Percentiles rank a stretch among this genome's conserved stretches.
phyloP scores from a whole-genome alignment of 2,329 filamentous ascomycete genomes.

The Alternaria rosae region DNA sequence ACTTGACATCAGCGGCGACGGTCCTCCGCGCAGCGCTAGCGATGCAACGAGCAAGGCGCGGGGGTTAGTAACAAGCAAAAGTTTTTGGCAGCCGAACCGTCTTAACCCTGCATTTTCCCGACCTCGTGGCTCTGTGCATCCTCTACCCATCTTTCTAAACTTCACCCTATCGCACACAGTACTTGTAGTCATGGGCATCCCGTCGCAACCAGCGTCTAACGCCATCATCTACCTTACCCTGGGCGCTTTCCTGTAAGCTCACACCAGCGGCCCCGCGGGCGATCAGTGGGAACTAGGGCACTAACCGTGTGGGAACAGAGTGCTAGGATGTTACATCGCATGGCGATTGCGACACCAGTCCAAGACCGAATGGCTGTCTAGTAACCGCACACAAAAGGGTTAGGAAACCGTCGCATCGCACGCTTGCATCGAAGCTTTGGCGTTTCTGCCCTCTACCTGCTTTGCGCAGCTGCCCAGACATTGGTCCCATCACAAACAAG shows the following conservation, averaged over 20 bases:
- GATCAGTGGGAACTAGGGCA: not conserved
- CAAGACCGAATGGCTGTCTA: slow-evolving; percentile 75
- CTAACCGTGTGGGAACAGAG: slow-evolving; percentile 53
- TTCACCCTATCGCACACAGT: slow-evolving; percentile 5
- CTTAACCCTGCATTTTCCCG: slow-evolving; percentile 30
- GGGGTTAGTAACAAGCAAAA: slow-evolving; percentile 30
- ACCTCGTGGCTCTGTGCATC: slow-evolving; percentile 14
- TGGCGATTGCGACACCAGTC: slow-evolving; percentile 67
- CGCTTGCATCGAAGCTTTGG: slow-evolving; percentile 10
- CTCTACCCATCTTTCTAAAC: slow-evolving; percentile 12
- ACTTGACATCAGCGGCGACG: slow-evolving; percentile 31
- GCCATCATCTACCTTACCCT: slow-evolving; percentile 84
- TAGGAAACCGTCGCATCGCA: slow-evolving; percentile 24
- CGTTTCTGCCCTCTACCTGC: not conserved
- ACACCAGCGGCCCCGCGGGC: not conserved
- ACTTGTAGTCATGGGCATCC: slow-evolving; percentile 69
- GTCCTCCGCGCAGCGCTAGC: slow-evolving; percentile 30
- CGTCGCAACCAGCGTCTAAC: slow-evolving; percentile 79
- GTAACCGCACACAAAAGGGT: slow-evolving; percentile 87
- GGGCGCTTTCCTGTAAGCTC: slow-evolving; percentile 74
- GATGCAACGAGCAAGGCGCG: slow-evolving; percentile 32
- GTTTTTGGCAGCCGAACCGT: slow-evolving; percentile 22
- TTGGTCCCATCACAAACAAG: not conserved
- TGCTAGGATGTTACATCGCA: slow-evolving; percentile 67
- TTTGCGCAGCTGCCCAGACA: slow-evolving; percentile 7